phyloP scores from a whole-genome alignment of 2,329 filamentous ascomycete species.

The Penicillium brasilianum region DNA sequence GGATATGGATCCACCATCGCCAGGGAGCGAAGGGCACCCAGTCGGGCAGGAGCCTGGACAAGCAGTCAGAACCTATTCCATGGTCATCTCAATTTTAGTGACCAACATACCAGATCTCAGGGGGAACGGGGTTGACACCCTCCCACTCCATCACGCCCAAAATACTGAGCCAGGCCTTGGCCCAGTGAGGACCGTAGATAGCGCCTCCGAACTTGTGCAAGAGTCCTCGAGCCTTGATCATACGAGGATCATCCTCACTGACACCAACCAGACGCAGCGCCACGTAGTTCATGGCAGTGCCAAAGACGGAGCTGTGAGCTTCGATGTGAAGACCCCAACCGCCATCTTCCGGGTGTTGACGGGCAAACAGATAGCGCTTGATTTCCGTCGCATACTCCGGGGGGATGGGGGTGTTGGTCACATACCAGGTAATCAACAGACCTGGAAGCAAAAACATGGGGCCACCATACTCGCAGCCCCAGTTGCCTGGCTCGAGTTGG shows the following conservation, averaged over 20 bases:
- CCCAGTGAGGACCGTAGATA: conserved; percentile 85
- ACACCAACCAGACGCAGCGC: conserved; percentile 80
- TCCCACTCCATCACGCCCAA: conserved; percentile 87
- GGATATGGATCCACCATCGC: conserved; percentile 98
- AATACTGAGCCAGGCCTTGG: conserved; percentile 92
- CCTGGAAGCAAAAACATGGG: conserved; percentile 95
- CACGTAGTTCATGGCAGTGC: conserved; percentile 87
- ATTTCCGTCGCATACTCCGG: conserved; percentile 83
- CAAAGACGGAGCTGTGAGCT: conserved; percentile 88
- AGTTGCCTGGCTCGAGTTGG: conserved; percentile 87
- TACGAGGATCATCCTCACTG: conserved; percentile 78
- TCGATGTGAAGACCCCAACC: conserved; percentile 98
- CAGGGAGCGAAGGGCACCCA: conserved; percentile 89
- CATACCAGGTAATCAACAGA: conserved; percentile 83
- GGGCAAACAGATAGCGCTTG: conserved; percentile 86
- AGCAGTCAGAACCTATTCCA: conserved; percentile 12
- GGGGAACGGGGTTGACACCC: conserved; percentile 89
- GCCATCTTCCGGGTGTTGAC: conserved; percentile 85
- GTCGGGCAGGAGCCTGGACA: conserved; percentile 72
- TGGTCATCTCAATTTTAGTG: not conserved
- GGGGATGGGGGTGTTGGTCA: conserved; percentile 84
- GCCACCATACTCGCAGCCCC: conserved; percentile 97
- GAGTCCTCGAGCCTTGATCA: conserved; percentile 81
- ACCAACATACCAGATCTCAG: conserved; percentile 83
- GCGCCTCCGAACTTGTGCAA: conserved; percentile 87